Conservation (phyloP, 2,329 filamentous ascomycete genomes). For the Parastagonospora nodorum region DNA sequence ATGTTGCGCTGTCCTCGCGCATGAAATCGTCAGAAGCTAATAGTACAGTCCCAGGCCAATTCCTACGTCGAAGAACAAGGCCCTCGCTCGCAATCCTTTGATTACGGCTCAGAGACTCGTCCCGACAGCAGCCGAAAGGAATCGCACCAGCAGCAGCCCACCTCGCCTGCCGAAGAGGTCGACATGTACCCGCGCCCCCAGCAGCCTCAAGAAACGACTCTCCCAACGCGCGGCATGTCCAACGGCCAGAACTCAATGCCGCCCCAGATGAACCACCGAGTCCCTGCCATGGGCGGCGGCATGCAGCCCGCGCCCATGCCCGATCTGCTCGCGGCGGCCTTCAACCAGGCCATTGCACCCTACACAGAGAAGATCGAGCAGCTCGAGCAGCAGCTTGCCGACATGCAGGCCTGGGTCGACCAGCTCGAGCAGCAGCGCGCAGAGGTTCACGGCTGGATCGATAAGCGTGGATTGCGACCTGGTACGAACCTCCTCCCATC, state of each 20-base stretch:
- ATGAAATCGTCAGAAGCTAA: too few species aligned
- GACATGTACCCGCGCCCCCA: slow-evolving; percentile 54
- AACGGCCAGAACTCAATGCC: slow-evolving; percentile 28
- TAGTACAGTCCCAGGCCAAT: slow-evolving; percentile 44
- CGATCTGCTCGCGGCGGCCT: slow-evolving; percentile 57
- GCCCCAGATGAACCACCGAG: slow-evolving; percentile 27
- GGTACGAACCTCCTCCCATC: slow-evolving; percentile 46
- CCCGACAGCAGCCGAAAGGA: slow-evolving; percentile 48
- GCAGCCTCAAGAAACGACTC: slow-evolving; percentile 47
- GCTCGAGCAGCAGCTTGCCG: slow-evolving; percentile 57
- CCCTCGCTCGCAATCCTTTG: slow-evolving; percentile 46
- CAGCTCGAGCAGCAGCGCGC: slow-evolving; percentile 57
- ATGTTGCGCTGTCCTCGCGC: too few species aligned
- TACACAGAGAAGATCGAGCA: slow-evolving; percentile 60
- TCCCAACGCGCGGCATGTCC: slow-evolving; percentile 25
- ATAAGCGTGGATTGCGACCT: slow-evolving; percentile 59
- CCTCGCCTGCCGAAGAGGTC: slow-evolving; percentile 34
- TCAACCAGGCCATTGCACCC: slow-evolving; percentile 59
- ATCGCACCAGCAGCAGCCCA: slow-evolving; percentile 36
- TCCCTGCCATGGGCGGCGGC: slow-evolving; percentile 24
- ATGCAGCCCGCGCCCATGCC: slow-evolving; percentile 51
- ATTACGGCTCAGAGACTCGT: slow-evolving; percentile 48
- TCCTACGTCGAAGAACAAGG: slow-evolving; percentile 56
- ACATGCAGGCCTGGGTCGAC: slow-evolving; percentile 56
- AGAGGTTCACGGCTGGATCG: slow-evolving; percentile 61